Evolutionary conservation across 768 basidiomycete genomes (phyloP).

Genomic region (Collybia sp.): DNA sequence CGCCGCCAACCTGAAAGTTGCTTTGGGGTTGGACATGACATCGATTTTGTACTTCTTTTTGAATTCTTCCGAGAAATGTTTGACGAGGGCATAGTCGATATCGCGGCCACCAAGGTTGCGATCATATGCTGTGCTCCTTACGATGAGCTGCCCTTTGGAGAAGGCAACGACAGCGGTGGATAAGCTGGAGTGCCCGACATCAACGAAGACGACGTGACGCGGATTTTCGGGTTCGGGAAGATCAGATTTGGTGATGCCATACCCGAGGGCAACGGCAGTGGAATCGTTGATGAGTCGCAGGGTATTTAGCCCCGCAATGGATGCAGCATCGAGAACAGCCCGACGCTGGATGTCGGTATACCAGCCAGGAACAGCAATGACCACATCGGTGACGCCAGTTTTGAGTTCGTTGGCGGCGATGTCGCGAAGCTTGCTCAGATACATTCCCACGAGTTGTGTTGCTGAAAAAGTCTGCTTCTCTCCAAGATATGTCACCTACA

Average conservation of each 20-base stretch:
- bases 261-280: constrained; percentile 93
- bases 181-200: constrained; percentile 91
- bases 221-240: constrained; percentile 82
- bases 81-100: constrained; percentile 87
- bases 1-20: constrained; percentile 82
- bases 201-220: constrained; percentile 88
- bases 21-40: constrained; percentile 87
- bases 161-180: constrained; percentile 88
- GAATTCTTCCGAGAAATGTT: constrained; percentile 90
- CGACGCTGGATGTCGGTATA: constrained; percentile 93
- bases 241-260: constrained; percentile 98
- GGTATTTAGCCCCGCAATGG: constrained; percentile 84
- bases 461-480: constrained; percentile 77
- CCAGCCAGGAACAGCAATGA: constrained; percentile 96
- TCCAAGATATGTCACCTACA: constrained; percentile 84
- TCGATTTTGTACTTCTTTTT: constrained; percentile 98
- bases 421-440: constrained; percentile 87
- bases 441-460: constrained; percentile 90
- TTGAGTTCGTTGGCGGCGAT: constrained; percentile 85
- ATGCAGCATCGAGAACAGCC: constrained; percentile 83
- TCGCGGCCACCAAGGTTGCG: constrained; percentile 94
- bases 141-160: constrained; percentile 86
- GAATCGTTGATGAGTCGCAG: constrained; percentile 97
- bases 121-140: constrained; percentile 89
- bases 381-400: constrained; percentile 81